Evolutionary conservation across 768 basidiomycete species (phyloP).

Genomic region (Solioccasus polychromus): DNA sequence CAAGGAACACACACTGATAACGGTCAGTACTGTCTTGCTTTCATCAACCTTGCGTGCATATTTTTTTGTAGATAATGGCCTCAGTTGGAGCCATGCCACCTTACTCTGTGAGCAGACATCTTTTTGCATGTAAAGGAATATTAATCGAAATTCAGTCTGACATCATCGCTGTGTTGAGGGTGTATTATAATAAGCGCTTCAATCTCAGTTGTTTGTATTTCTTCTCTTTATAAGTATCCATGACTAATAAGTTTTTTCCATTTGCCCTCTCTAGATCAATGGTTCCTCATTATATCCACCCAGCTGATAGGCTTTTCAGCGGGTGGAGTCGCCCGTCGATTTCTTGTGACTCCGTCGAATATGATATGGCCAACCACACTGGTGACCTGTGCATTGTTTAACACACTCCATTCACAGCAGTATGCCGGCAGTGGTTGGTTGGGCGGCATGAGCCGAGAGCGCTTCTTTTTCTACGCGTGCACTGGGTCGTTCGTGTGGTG

Average conservation of each 20-base stretch:
- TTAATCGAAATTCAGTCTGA: slow-evolving; percentile 43
- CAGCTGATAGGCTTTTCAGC: slow-evolving; percentile 83
- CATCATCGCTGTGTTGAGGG: slow-evolving; percentile 69
- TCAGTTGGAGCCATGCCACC: slow-evolving; percentile 57
- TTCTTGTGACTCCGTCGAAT: slow-evolving; percentile 57
- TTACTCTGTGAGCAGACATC: slow-evolving; percentile 55
- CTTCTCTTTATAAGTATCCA: not conserved
- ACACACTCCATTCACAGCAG: slow-evolving; percentile 69
- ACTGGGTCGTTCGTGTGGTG: slow-evolving; percentile 58
- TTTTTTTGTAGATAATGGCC: slow-evolving; percentile 51
- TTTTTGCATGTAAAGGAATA: slow-evolving; percentile 7
- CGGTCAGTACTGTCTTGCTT: slow-evolving; percentile 37
- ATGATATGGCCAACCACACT: slow-evolving; percentile 79
- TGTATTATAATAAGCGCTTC: slow-evolving; percentile 66
- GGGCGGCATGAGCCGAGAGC: slow-evolving; percentile 67
- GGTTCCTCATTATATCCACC: slow-evolving; percentile 74
- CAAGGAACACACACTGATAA: slow-evolving; percentile 72
- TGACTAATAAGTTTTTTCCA: not conserved
- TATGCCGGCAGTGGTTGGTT: slow-evolving; percentile 64
- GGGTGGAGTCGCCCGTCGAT: slow-evolving; percentile 71
- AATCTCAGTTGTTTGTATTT: slow-evolving; percentile 51
- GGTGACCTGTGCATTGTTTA: slow-evolving; percentile 72
- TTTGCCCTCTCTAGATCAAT: slow-evolving; percentile 50
- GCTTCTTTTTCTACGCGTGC: slow-evolving; percentile 73
- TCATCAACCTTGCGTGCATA: no score